Evolutionary conservation across 345 rosid genomes (phyloP), one percentile per base, ranked within the genome.

Genomic region (Linum trigynum): DNA sequence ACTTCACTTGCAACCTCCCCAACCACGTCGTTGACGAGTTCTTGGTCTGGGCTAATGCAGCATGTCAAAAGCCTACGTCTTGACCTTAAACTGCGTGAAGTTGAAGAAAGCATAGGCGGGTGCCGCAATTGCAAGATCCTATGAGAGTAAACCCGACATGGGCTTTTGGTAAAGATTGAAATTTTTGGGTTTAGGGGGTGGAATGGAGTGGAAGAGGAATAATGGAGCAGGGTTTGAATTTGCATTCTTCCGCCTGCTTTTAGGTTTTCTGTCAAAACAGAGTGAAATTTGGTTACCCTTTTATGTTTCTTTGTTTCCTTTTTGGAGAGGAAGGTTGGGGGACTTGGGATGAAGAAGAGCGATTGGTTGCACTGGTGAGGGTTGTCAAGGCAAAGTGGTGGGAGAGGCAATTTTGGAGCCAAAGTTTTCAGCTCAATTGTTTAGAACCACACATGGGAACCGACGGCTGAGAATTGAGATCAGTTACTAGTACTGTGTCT

Each of bases 11-110:
- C 32, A 23, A 23, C 32, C 32, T 32, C 59, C 15, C 59, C 35
- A 56, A 56, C 9, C 1, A 8, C 10, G 38, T 4, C 61, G 17
- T 7, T 5, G 38, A n/a, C 38, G 12, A 57, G 10, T 17, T 62
- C 65, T 15, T 62, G 50, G 23, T 12, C 42, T 5, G 23, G 50
- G 10, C 51, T 14, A 62, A 39, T 62, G 65, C 65, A 62, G 41
- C 48, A 39, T 39, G 32, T 41, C 5, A 40, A 7, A 62, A 62
- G 8, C 7, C 65, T 61, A 6, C 5, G 14, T 6, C 62, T 59
- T 38, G 64, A 38, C 16, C 38, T 15, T 14, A 15, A 14, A 9
- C 42, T 17, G 23, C 23, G 11, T 61, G 23, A 11, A 61, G 39
- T 15, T 59, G 45, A 16, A 39, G n/a, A 45, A 12, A 15, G 39